Base-by-base conservation (phyloP, 805 yeast genomes). In the Huiozyma naganishii region DNA sequence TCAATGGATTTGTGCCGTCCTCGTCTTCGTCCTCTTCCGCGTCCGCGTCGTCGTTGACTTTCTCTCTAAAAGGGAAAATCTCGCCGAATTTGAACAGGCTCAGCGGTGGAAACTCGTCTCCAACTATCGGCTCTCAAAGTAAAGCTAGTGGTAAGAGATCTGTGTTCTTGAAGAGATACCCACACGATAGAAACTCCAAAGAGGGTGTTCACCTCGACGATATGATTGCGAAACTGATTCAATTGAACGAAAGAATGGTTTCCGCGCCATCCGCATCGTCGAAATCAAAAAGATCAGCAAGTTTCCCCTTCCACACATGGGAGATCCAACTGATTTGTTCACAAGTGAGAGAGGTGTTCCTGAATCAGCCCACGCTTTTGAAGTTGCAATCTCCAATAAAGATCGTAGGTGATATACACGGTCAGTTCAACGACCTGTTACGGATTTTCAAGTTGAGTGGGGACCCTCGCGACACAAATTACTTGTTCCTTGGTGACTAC, bases 371-470 rank as follows among this genome's bases (percentile, higher is more conserved):
- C 7, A 72, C 80, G 32, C 58, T 81, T 42, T 65, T 81, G 47
- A 76, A 78, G 50, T 63, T 81, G 47, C 78, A 83, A 1, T 82
- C 92, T 0, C 89, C 92, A 2, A 88, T 84, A 28, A 84, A 84
- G 59, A 75, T 84, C 44, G 90, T 83, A 7, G 92, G 92, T 44
- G 98, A 92, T 60, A 92, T 92, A 36, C 98, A 92, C 62, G 98
- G 98, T 38, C 98, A 92, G 65, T 92, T 82, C 61, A 83, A 84
- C 42, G 98, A 92, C 64, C 71, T 92, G 52, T 77, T 92, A 52
- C 75, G 98, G 52, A 76, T 92, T 48, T 82, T 92, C 64, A 87
- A 94, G 48, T 80, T 88, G 66, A 87, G 97, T 67, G 98, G 98
- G 27, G 84, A 87, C 60, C 98, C 98, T 7, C 95, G 96, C 2